These are phyloP conservation scores for Cryphonectria radicalis DNA, from an alignment of 2,329 filamentous ascomycete genomes.

Conservation along the genomic window DNA sequence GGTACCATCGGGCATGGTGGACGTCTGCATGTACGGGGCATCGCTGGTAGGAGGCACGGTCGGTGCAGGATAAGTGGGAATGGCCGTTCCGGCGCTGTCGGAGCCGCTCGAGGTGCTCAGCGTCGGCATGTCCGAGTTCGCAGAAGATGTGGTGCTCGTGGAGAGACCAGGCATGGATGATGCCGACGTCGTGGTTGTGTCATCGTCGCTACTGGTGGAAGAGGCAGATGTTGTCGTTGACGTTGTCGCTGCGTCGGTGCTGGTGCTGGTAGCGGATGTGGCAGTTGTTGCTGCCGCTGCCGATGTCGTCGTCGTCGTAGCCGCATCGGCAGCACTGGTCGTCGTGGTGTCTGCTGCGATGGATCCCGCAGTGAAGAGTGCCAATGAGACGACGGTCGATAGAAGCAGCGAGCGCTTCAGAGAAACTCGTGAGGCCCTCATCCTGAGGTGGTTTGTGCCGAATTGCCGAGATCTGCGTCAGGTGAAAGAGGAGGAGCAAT, in stretches of 20 bases:
- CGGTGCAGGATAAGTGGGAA: constrained; percentile 69
- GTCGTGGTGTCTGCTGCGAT: constrained; percentile 35
- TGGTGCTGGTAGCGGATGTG: constrained; percentile 22
- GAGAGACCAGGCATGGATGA: constrained; percentile 21
- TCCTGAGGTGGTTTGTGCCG: constrained; percentile 29
- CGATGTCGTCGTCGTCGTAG: constrained; percentile 22
- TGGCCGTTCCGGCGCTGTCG: constrained; percentile 36
- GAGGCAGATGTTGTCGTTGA: constrained; percentile 12
- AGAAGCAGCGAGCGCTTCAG: constrained; percentile 41
- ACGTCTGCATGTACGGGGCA: constrained; percentile 91
- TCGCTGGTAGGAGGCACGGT: constrained; percentile 80
- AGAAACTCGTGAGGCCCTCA: constrained; percentile 37
- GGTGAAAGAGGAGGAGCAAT: background rate
- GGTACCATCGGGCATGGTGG: constrained; percentile 84
- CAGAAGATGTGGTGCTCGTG: constrained; percentile 1
- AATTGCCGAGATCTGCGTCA: background rate
- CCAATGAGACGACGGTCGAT: constrained; percentile 35
- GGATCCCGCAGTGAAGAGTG: constrained; percentile 34
- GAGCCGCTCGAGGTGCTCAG: constrained; percentile 31
- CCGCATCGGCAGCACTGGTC: constrained; percentile 21
- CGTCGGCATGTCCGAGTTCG: constrained; percentile 27
- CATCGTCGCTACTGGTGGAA: constrained; percentile 18
- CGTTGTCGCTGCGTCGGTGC: constrained; percentile 14
- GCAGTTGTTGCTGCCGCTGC: constrained; percentile 22
- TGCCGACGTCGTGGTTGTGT: background rate